Conservation (phyloP, 2,329 filamentous ascomycete genomes). For the Dryadomyces quercivorus region DNA sequence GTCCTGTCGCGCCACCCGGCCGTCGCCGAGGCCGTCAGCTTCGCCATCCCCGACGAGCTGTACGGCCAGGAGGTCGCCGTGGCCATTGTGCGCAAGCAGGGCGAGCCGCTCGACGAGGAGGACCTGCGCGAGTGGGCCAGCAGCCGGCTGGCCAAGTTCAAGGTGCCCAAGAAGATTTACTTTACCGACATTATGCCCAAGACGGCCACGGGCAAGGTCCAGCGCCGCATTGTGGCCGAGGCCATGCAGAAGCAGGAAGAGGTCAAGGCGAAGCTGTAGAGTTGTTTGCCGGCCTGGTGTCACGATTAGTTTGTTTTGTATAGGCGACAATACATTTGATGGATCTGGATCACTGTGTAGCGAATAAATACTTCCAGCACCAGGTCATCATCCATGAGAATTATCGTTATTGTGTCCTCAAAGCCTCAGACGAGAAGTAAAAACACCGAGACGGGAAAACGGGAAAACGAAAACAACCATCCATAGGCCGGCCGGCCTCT, state of each 20-base stretch:
- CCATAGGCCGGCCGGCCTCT: background rate
- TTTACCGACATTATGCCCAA: constrained; percentile 80
- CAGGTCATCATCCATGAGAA: background rate
- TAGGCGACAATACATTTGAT: too few species aligned
- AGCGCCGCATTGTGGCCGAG: constrained; percentile 75
- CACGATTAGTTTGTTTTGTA: too few species aligned
- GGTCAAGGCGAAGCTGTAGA: constrained; percentile 39
- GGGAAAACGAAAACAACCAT: background rate
- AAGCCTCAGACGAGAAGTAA: background rate
- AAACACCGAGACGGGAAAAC: background rate
- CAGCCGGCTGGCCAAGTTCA: constrained; percentile 67
- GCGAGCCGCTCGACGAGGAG: constrained; percentile 39
- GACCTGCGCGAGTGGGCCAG: constrained; percentile 58
- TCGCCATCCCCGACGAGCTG: constrained; percentile 70
- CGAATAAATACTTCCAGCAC: too few species aligned
- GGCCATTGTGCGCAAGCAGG: constrained; percentile 61
- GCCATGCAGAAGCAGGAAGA: constrained; percentile 62
- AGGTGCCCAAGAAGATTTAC: constrained; percentile 75
- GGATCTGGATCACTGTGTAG: too few species aligned
- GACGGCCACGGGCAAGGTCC: constrained; percentile 85
- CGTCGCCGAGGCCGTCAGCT: constrained; percentile 69
- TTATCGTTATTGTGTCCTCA: background rate
- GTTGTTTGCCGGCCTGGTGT: background rate
- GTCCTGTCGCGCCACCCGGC: constrained; percentile 61
- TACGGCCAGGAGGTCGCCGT: constrained; percentile 75